phyloP scores from a whole-genome alignment of 2,329 filamentous ascomycete species.

The Xylariaceae sp. region DNA sequence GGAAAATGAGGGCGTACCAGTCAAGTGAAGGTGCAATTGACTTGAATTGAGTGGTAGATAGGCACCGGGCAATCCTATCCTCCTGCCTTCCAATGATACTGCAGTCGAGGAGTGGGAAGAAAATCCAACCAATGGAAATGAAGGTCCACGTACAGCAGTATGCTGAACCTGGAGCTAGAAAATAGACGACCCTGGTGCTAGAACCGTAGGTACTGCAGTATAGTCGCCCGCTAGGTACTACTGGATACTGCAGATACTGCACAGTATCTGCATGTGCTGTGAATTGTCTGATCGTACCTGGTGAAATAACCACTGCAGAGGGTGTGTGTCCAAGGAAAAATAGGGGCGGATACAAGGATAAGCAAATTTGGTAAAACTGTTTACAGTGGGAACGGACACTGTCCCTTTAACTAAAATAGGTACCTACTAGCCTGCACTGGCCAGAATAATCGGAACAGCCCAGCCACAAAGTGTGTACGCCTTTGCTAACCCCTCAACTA shows the following conservation, averaged over 20 bases:
- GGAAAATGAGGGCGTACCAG: not conserved
- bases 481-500: too few species aligned
- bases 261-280: slow-evolving; percentile 10
- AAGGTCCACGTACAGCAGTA: slow-evolving; percentile 11
- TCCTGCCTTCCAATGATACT: too few species aligned
- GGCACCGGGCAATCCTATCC: not conserved
- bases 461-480: too few species aligned
- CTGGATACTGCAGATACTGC: too few species aligned
- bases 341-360: slow-evolving; percentile 16
- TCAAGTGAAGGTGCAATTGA: slow-evolving; percentile 10
- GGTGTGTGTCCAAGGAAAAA: slow-evolving; percentile 11
- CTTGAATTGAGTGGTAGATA: not conserved
- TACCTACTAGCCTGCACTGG: too few species aligned
- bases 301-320: not conserved
- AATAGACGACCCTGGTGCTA: too few species aligned
- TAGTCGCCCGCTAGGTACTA: too few species aligned
- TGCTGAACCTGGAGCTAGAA: not conserved
- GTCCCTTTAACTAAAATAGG: not conserved
- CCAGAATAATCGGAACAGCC: too few species aligned
- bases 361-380: not conserved
- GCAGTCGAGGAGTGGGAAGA: not conserved
- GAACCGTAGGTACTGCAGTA: too few species aligned
- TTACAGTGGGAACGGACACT: not conserved
- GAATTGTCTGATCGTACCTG: slow-evolving; percentile 18
- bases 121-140: slow-evolving; percentile 15